Base-by-base conservation (phyloP, 176 grass and related monocot species). In the Ensete glaucum region DNA sequence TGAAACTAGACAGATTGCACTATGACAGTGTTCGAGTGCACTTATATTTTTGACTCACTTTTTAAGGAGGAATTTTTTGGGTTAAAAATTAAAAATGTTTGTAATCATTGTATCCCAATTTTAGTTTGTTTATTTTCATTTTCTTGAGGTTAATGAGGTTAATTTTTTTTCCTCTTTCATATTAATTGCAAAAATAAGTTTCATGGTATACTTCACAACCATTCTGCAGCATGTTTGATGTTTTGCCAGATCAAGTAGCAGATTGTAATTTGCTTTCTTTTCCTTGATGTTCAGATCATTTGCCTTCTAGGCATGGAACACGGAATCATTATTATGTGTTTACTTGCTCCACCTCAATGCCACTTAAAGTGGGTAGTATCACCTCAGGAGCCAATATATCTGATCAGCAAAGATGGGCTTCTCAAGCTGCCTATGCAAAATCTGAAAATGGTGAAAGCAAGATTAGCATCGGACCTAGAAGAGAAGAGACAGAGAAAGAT, bases 391-490 rank as follows among this genome's bases (percentile, higher is more conserved):
- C 69, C 1, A 81, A 53, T 65, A n/a, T 79, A 52, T 84, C 79
- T 10, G 10, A 27, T 70, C 89, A 92, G 12, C 71, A 73, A 77
- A 85, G 89, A 80, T 92, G 83, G 76, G 78, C 72, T 80, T 88
- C 89, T 50, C 83, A 88, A 60, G 78, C 83, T 52, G 60, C 90
- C 64, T 76, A 74, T 59, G 71, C 76, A 16, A 92, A 81, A 85
- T 86, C 81, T 69, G 85, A 88, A 74, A 67, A 73, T 43, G 76
- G 62, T 53, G 73, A 74, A 13, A 82, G 73, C 82, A 99, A 94
- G 84, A 91, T 99, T 59, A 88, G 88, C 82, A 94, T 99, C 13
- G 95, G 90, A 4, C 94, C 90, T 67, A 86, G 87, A 78, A 58
- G 80, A 25, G 90, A 85, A 73, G 79, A 82, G 83, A 67, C 73